These are phyloP conservation scores for Kluyveromyces siamensis DNA, from an alignment of 805 yeast genomes.

Conservation along the genomic window DNA sequence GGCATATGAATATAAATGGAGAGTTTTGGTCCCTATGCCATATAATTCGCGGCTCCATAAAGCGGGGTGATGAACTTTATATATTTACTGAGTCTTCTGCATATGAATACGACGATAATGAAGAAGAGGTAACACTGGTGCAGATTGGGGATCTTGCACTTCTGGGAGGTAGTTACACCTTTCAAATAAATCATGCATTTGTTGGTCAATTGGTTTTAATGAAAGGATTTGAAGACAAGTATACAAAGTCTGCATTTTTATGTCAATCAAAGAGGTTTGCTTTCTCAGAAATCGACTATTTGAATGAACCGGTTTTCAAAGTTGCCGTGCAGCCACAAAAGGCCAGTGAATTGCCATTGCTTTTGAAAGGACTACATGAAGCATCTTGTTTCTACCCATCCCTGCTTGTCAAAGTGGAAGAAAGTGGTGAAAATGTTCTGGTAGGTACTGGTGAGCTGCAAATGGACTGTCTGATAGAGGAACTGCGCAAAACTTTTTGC, in stretches of 20 bases:
- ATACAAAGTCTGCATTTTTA: slow-evolving; percentile 56
- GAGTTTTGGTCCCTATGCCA: slow-evolving; percentile 47
- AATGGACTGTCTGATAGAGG: slow-evolving; percentile 75
- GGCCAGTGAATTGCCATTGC: slow-evolving; percentile 69
- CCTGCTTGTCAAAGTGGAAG: slow-evolving; percentile 63
- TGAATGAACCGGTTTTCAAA: slow-evolving; percentile 56
- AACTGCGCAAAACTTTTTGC: slow-evolving; percentile 54
- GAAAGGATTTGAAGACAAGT: slow-evolving; percentile 48
- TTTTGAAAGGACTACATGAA: slow-evolving; percentile 60
- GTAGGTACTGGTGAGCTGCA: slow-evolving; percentile 83
- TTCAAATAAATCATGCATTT: slow-evolving; percentile 42
- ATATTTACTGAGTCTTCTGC: slow-evolving; percentile 28
- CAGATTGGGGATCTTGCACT: slow-evolving; percentile 38
- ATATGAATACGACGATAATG: slow-evolving; percentile 14
- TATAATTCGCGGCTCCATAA: slow-evolving; percentile 51
- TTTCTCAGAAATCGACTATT: slow-evolving; percentile 36
- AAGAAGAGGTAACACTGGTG: slow-evolving; percentile 39
- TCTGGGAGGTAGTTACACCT: slow-evolving; percentile 63
- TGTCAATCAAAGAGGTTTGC: slow-evolving; percentile 16
- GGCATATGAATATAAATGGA: slow-evolving; percentile 50
- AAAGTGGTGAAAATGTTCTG: slow-evolving; percentile 78
- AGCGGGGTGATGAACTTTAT: slow-evolving; percentile 37
- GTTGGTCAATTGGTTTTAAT: slow-evolving; percentile 66
- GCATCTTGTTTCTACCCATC: slow-evolving; percentile 59
- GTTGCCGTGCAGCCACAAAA: slow-evolving; percentile 74